phyloP scores from a whole-genome alignment of 495 filamentous ascomycete genomes.

The Geoglossum glabrum region DNA sequence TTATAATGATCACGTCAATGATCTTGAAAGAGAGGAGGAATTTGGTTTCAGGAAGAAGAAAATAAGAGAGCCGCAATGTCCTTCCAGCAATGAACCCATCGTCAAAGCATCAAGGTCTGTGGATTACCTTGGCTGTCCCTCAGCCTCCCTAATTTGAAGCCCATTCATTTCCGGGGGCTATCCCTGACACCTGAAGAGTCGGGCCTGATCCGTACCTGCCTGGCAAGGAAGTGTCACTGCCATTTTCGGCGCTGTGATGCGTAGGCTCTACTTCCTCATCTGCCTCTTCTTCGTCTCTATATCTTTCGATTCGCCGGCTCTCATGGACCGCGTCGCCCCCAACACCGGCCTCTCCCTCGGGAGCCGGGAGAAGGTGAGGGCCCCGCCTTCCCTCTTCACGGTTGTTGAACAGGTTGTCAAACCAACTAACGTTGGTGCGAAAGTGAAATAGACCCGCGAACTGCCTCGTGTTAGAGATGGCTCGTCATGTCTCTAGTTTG shows the following conservation, averaged over 20 bases:
- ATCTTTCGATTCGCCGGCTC: neutral
- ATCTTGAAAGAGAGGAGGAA: no score
- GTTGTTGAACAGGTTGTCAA: neutral
- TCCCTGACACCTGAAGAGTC: neutral
- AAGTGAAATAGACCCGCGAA: neutral
- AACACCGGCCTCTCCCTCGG: neutral
- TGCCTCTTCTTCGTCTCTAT: conserved; percentile 12
- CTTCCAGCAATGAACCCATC: no score
- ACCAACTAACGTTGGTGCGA: neutral
- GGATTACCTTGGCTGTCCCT: no score
- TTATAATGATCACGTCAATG: no score
- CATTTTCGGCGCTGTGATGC: neutral
- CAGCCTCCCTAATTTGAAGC: no score
- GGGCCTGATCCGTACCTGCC: neutral
- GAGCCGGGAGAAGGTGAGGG: neutral
- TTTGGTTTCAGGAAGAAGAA: no score
- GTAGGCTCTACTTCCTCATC: conserved; percentile 13
- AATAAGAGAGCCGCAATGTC: no score
- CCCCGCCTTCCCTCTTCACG: neutral
- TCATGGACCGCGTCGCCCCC: neutral
- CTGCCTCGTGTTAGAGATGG: neutral
- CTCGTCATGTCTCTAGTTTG: neutral
- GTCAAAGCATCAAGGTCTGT: no score
- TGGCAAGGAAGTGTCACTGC: neutral
- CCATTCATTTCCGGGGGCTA: neutral